Evolutionary conservation across 1,284 basidiomycete species (phyloP).

Genomic region (Psilocybe mexicana): DNA sequence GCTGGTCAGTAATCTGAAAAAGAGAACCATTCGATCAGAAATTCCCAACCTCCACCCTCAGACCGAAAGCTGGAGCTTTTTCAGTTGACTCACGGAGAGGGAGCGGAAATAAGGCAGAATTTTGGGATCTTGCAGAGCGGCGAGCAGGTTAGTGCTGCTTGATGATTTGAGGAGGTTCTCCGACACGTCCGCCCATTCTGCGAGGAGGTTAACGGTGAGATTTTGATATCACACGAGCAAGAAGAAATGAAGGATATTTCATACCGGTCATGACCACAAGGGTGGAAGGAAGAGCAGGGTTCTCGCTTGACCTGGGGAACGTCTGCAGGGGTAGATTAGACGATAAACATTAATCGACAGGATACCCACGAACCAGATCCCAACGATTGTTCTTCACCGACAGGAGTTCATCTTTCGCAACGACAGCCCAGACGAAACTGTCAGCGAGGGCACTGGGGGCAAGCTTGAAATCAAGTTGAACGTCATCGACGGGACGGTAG

Average conservation of each 20-base stretch:
- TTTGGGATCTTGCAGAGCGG: slow-evolving; percentile 62
- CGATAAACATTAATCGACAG: neutral
- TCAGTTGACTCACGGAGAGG: slow-evolving; percentile 49
- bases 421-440: slow-evolving; percentile 83
- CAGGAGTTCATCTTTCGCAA: slow-evolving; percentile 76
- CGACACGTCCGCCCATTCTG: slow-evolving; percentile 80
- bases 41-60: slow-evolving; percentile 7
- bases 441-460: slow-evolving; percentile 49
- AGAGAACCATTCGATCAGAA: slow-evolving; percentile 1
- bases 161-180: slow-evolving; percentile 74
- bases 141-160: slow-evolving; percentile 53
- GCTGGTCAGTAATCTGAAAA: slow-evolving; percentile 80
- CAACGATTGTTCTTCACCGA: slow-evolving; percentile 72
- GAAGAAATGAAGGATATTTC: slow-evolving; percentile 7
- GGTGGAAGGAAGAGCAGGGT: slow-evolving; percentile 54
- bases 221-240: slow-evolving; percentile 6
- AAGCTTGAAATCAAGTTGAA: slow-evolving; percentile 79
- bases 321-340: slow-evolving; percentile 46
- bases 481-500: slow-evolving; percentile 64
- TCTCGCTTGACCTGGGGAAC: slow-evolving; percentile 78
- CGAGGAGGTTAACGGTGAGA: slow-evolving; percentile 9
- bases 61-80: neutral
- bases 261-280: slow-evolving; percentile 75
- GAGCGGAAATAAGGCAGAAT: slow-evolving; percentile 78
- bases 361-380: slow-evolving; percentile 70